Conservation (phyloP, 352 stramenopile genomes). For the Globisporangium okanoganense region DNA sequence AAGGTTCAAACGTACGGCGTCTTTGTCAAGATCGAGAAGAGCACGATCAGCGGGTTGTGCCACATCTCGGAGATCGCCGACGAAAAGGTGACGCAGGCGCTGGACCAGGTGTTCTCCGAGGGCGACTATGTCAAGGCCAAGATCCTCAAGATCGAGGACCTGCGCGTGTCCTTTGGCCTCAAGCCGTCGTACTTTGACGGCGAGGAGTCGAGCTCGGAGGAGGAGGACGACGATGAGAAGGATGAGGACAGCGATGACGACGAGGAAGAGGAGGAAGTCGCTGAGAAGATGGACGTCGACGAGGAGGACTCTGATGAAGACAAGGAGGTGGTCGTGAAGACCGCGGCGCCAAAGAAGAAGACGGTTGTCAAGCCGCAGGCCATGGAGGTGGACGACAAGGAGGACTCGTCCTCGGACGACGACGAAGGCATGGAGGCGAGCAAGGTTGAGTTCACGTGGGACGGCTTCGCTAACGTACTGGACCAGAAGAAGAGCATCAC, state of each 20-base stretch:
- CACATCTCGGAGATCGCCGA: slow-evolving; percentile 97
- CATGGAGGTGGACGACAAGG: slow-evolving; percentile 45
- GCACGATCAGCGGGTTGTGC: slow-evolving; percentile 92
- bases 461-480: slow-evolving; percentile 79
- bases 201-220: slow-evolving; percentile 88
- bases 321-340: slow-evolving; percentile 26
- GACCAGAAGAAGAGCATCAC: slow-evolving; percentile 29
- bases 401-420: slow-evolving; percentile 52
- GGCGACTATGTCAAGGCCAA: slow-evolving; percentile 97
- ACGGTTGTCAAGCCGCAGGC: slow-evolving; percentile 13
- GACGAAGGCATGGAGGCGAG: slow-evolving; percentile 46
- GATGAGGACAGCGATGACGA: slow-evolving; percentile 29
- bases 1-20: slow-evolving; percentile 95
- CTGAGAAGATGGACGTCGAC: slow-evolving; percentile 34
- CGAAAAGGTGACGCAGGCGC: slow-evolving; percentile 90
- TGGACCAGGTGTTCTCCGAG: slow-evolving; percentile 92
- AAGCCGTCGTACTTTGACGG: slow-evolving; percentile 96
- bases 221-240: slow-evolving; percentile 72
- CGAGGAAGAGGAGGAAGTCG: slow-evolving; percentile 22
- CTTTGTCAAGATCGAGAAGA: slow-evolving; percentile 95
- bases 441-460: slow-evolving; percentile 82
- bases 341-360: neutral
- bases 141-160: slow-evolving; percentile 92
- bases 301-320: slow-evolving; percentile 45
- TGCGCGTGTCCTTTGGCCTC: slow-evolving; percentile 92